phyloP scores from a whole-genome alignment of 495 filamentous ascomycete genomes.

The Hypoxylon fuscum region DNA sequence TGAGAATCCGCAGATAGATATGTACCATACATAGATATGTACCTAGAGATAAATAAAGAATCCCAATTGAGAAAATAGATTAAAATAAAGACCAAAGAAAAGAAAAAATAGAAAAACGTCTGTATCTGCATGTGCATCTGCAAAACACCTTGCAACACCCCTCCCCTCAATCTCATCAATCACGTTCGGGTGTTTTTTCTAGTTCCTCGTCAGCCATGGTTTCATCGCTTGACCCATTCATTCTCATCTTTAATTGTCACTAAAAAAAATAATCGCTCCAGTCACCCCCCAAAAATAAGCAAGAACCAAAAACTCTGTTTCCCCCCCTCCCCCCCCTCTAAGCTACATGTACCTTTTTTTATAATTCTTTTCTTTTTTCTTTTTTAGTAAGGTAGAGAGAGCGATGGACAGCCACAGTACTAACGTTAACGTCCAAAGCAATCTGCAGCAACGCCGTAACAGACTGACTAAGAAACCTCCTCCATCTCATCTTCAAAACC shows the following conservation, averaged over 20 bases:
- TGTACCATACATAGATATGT: not conserved
- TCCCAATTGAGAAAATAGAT: not conserved
- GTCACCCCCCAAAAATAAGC: slow-evolving; percentile 39
- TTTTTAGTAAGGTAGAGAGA: too few species aligned
- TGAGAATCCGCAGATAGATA: not conserved
- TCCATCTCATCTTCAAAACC: slow-evolving; percentile 51
- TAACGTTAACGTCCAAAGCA: slow-evolving; percentile 41
- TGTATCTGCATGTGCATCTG: not conserved
- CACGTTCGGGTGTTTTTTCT: slow-evolving; percentile 38
- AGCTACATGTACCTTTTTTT: slow-evolving; percentile 34
- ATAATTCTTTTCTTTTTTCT: too few species aligned
- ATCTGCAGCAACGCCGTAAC: slow-evolving; percentile 55
- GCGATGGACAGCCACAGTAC: slow-evolving; percentile 54
- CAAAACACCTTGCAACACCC: slow-evolving; percentile 2
- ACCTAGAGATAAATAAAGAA: not conserved
- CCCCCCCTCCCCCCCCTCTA: slow-evolving; percentile 17
- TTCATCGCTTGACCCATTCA: slow-evolving; percentile 39
- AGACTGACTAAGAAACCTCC: slow-evolving; percentile 66
- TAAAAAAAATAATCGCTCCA: slow-evolving; percentile 37
- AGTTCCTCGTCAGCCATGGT: slow-evolving; percentile 38
- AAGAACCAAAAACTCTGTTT: slow-evolving; percentile 37
- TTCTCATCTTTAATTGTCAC: slow-evolving; percentile 37
- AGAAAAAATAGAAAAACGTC: slow-evolving; percentile 14
- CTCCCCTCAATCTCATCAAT: slow-evolving; percentile 10
- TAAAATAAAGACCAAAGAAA: not conserved